Conservation (phyloP, 2,329 filamentous ascomycete species). For the Penicillium sp. region DNA sequence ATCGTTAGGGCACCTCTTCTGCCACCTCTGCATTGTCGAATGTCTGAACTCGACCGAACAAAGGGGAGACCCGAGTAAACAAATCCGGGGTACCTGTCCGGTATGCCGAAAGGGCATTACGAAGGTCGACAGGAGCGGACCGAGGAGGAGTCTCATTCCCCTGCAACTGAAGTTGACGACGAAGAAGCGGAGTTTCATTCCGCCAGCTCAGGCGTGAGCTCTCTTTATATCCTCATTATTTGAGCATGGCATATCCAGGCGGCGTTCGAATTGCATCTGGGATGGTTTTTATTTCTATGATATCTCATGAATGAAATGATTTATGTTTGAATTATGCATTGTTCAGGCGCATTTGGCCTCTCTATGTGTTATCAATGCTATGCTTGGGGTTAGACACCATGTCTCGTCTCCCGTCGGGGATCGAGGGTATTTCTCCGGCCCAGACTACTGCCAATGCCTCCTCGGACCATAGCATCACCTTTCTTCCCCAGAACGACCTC, state of each 20-base stretch:
- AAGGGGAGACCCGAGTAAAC: conserved; percentile 32
- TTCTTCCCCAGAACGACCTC: conserved; percentile 69
- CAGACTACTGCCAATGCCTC: conserved; percentile 37
- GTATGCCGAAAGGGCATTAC: conserved; percentile 44
- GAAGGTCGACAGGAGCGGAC: conserved; percentile 34
- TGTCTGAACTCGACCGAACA: conserved; percentile 55
- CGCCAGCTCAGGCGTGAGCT: conserved; percentile 1
- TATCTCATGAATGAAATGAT: not conserved
- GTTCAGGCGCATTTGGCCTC: not conserved
- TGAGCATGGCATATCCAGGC: conserved; percentile 6
- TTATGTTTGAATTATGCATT: not conserved
- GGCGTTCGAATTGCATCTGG: conserved; percentile 3
- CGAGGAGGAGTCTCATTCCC: conserved; percentile 36
- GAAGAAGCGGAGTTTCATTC: conserved; percentile 18
- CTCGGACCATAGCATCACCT: conserved; percentile 48
- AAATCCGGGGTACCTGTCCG: conserved; percentile 41
- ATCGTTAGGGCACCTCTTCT: conserved; percentile 56
- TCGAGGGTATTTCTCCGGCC: conserved; percentile 58
- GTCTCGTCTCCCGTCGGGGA: conserved; percentile 22
- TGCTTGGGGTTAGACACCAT: not conserved
- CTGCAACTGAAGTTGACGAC: conserved; percentile 37
- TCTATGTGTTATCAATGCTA: not conserved
- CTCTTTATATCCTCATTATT: not conserved
- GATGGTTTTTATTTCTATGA: not conserved
- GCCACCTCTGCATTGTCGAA: conserved; percentile 59